Base-by-base conservation (phyloP, 2,329 filamentous ascomycete species). In the Massarina eburnea region DNA sequence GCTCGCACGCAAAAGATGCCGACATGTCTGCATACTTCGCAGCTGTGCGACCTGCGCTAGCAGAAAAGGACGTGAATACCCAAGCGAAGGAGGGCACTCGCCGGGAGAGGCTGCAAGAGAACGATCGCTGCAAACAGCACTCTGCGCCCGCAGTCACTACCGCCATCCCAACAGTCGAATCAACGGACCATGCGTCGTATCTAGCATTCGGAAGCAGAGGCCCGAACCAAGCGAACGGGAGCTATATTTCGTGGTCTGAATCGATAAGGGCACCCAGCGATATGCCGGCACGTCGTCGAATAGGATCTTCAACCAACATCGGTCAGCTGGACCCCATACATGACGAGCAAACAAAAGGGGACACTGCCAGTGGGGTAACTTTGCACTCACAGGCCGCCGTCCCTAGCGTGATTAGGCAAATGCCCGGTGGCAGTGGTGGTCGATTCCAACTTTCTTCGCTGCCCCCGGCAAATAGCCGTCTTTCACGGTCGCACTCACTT, bases 11-110 rank as follows among this genome's bases (percentile, higher is more conserved):
- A n/a, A 67, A 61, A 15, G 64, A 73, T 35, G 67, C 70, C 27
- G 71, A 75, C 37, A 72, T 77, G 32, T 76, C 74, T 20, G 65
- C 71, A 30, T 77, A 75, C 58, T 78, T 77, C 51, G 66, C 59
- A 29, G 56, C 60, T 45, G 61, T 55, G 17, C 58, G 49, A 44
- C 62, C 62, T 7, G 49, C 50, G 8, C 51, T 64, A 39, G 55
- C 46, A 35, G 60, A 67, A 29, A 54, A 49, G 39, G 47, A 61
- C 38, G 50, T 17, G 20, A 63, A 63, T 39, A 48, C 42, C 24
- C 58, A 44, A 50, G 41, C 52, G 37, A 54, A 55, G 34, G 43
- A 26, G 24, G 46, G 12, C 26, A 21, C 41, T 8, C 38, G 17
- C 20, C 19, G 32, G 10, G 22, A 41, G 33, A 33, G 32, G 40